These are phyloP conservation scores for Lentinus tigrinus DNA, from an alignment of 768 basidiomycete species.

Conservation along the genomic window DNA sequence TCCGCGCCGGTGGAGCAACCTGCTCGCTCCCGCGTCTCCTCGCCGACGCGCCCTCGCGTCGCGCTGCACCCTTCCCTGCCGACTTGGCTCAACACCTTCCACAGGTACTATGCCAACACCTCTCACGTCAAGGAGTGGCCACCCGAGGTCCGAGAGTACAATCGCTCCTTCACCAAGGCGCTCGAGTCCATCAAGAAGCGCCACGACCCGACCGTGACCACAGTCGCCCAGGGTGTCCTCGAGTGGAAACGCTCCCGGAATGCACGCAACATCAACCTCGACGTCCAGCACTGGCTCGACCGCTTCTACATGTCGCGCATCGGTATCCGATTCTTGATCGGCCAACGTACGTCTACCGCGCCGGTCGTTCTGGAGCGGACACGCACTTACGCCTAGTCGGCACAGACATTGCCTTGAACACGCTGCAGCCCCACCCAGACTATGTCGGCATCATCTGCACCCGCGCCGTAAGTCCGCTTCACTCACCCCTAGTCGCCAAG, in stretches of 20 bases:
- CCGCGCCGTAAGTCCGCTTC: conserved; percentile 60
- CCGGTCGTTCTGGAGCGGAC: background rate
- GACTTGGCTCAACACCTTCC: background rate
- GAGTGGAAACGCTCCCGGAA: conserved; percentile 89
- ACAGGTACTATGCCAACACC: conserved; percentile 84
- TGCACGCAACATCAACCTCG: conserved; percentile 69
- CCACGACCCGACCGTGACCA: conserved; percentile 97
- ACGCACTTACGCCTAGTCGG: conserved; percentile 1
- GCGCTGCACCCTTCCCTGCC: no score
- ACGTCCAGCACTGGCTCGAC: conserved; percentile 95
- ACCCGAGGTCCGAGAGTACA: conserved; percentile 92
- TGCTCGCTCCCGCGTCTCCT: background rate
- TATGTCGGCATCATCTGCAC: conserved; percentile 99
- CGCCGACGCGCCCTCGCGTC: background rate
- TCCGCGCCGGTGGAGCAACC: background rate
- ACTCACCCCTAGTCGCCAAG: background rate
- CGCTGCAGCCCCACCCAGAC: conserved; percentile 81
- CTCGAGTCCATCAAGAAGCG: conserved; percentile 89
- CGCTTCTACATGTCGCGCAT: conserved; percentile 96
- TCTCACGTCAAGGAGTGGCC: conserved; percentile 74
- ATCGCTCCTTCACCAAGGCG: conserved; percentile 82
- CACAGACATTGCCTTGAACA: conserved; percentile 91
- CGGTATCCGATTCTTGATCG: conserved; percentile 94
- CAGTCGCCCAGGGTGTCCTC: conserved; percentile 92
- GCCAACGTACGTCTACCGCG: conserved; percentile 63